Base-by-base conservation (phyloP, 352 stramenopile genomes). In the Globisporangium emineosum region DNA sequence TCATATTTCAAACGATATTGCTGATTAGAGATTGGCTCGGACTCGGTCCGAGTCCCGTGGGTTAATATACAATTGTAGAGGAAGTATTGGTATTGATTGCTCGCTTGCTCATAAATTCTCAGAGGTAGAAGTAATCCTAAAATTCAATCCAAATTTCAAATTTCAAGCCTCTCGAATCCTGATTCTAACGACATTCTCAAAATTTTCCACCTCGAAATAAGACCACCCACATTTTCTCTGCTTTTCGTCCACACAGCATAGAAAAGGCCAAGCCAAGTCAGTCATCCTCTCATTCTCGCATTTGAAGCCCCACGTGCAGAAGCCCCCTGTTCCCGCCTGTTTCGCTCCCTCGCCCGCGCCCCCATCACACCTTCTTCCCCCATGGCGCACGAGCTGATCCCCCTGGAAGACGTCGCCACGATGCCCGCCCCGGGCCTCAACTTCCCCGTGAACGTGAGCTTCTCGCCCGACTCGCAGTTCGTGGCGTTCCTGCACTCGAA, bases 401-500 rank as follows among this genome's bases (percentile, higher is more conserved):
- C 82, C 60, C 79, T 93, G 33, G 89, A 96, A 71, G 87, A 97
- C 69, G 88, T 97, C 37, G 90, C 91, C 32, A 89, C 74, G 63
- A 88, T 97, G 77, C 90, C 90, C 5, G 79, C 85, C 51, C 91
- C 91, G 23, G 90, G 90, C 40, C 89, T 93, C 57, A 88, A 76
- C 57, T 75, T 79, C 19, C 89, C 89, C 51, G 77, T 80, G 45
- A 93, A 86, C 71, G 66, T 95, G 54, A 90, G 82, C 71, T 97
- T 97, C 75, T 90, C 76, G 51, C 88, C 89, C 13, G 88, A 95
- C 71, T 78, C 83, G 45, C 83, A 83, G 58, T 70, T 91, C 49
- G 76, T 97, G 49, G 83, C 90, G 13, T 97, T 94, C 71, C 71
- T 97, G 58, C 86, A 94, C 59, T 89, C 86, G n/a, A 75, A 79